These are phyloP conservation scores for Iberis pinnata DNA, from an alignment of 345 rosid genomes.

Conservation along the genomic window DNA sequence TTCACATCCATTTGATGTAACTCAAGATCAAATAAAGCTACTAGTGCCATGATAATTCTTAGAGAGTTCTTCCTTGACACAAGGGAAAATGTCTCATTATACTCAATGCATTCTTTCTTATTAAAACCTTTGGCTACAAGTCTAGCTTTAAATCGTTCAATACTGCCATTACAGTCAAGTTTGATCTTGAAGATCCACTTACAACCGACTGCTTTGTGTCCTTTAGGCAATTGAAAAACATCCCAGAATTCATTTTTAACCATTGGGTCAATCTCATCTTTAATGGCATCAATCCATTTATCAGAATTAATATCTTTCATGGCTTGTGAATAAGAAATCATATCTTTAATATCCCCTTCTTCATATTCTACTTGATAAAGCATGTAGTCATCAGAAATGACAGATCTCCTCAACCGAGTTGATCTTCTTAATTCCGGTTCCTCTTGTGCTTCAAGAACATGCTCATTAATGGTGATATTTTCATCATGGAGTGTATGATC, in stretches of 20 bases:
- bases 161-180: background rate
- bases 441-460: background rate
- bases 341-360: too few relatives aligned
- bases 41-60: background rate
- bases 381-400: background rate
- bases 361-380: background rate
- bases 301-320: conserved; percentile 9
- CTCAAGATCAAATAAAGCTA: background rate
- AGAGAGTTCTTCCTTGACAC: background rate
- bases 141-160: background rate
- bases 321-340: conserved; percentile 3
- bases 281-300: background rate
- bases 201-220: background rate
- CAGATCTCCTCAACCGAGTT: background rate
- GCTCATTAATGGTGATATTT: background rate
- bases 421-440: background rate
- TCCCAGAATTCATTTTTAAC: background rate
- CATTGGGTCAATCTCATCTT: background rate
- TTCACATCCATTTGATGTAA: conserved; percentile 18
- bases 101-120: background rate
- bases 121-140: conserved; percentile 6
- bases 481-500: background rate
- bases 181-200: conserved; percentile 14
- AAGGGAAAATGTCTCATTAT: background rate
- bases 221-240: background rate